These are phyloP conservation scores for Platanus orientalis DNA, from an alignment of 164 flowering plant genomes.

Conservation along the genomic window DNA sequence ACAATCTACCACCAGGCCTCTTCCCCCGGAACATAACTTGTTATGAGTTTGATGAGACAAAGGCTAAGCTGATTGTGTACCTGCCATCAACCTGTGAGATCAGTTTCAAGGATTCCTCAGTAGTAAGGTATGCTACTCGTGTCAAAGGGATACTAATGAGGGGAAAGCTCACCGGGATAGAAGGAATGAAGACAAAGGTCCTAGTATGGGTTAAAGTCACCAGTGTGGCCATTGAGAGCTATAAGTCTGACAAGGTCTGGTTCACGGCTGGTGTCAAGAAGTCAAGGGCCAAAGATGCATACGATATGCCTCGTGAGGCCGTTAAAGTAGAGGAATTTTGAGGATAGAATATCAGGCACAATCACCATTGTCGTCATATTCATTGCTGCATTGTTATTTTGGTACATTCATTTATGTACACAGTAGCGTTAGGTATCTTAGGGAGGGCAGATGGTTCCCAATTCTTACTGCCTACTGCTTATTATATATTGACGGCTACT, in stretches of 20 bases:
- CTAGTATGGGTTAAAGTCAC: constrained; percentile 95
- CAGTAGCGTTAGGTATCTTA: constrained; percentile 1
- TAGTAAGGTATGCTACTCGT: constrained; percentile 28
- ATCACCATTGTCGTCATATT: neutral
- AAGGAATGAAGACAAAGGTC: constrained; percentile 94
- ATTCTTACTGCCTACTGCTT: too few species aligned
- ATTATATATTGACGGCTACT: too few species aligned
- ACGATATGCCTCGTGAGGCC: constrained; percentile 53
- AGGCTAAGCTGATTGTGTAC: constrained; percentile 69
- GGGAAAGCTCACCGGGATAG: constrained; percentile 78
- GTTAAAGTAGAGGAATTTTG: constrained; percentile 68
- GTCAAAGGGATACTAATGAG: constrained; percentile 57
- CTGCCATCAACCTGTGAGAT: constrained; percentile 74
- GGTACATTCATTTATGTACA: neutral
- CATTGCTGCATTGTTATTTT: neutral
- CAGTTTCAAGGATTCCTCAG: constrained; percentile 72
- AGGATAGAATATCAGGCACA: constrained; percentile 10
- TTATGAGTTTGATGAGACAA: constrained; percentile 77
- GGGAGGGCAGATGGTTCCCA: too few species aligned
- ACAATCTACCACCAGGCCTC: constrained; percentile 53
- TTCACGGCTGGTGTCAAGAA: constrained; percentile 89
- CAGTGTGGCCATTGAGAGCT: constrained; percentile 57
- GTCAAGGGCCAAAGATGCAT: constrained; percentile 65
- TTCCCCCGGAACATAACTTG: constrained; percentile 81
- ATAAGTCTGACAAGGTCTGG: constrained; percentile 82